Evolutionary conservation across 768 basidiomycete species (phyloP).

Genomic region (Hygrophorus russula): DNA sequence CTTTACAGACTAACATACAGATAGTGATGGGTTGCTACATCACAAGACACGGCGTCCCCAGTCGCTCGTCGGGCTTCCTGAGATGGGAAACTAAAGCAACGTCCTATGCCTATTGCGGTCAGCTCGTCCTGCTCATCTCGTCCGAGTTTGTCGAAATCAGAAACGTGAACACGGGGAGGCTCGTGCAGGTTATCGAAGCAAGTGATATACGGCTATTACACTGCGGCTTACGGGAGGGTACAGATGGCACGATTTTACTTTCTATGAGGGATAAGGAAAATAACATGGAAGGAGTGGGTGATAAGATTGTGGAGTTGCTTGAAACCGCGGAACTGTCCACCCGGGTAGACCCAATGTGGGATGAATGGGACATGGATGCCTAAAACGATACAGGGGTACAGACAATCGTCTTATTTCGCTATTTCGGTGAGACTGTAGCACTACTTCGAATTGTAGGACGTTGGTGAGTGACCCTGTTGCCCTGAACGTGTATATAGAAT

Average conservation of each 20-base stretch:
- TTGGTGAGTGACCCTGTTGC: too few relatives aligned
- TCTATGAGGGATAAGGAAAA: conserved; percentile 53
- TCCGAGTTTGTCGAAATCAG: conserved; percentile 69
- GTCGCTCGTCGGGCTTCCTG: conserved; percentile 50
- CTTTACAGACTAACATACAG: conserved; percentile 3
- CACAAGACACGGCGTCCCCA: conserved; percentile 55
- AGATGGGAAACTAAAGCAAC: conserved; percentile 70
- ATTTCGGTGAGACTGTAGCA: too few relatives aligned
- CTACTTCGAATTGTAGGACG: too few relatives aligned
- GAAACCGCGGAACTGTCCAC: conserved; percentile 42
- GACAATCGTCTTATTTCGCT: too few relatives aligned
- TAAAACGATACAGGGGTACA: too few relatives aligned
- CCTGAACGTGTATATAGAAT: too few relatives aligned
- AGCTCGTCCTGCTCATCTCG: conserved; percentile 64
- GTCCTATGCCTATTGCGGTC: conserved; percentile 49
- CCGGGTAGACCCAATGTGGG: conserved; percentile 37
- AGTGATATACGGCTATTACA: conserved; percentile 57
- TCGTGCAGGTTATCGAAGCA: conserved; percentile 79
- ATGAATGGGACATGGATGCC: conserved; percentile 59
- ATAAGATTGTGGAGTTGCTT: conserved; percentile 55
- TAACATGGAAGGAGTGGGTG: conserved; percentile 44
- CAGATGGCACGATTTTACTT: conserved; percentile 43
- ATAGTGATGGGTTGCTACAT: conserved; percentile 71
- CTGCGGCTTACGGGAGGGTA: conserved; percentile 21
- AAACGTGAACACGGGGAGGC: conserved; percentile 45